phyloP scores from a whole-genome alignment of 108 stramenopile genomes.

The Epithemia pelagica region DNA sequence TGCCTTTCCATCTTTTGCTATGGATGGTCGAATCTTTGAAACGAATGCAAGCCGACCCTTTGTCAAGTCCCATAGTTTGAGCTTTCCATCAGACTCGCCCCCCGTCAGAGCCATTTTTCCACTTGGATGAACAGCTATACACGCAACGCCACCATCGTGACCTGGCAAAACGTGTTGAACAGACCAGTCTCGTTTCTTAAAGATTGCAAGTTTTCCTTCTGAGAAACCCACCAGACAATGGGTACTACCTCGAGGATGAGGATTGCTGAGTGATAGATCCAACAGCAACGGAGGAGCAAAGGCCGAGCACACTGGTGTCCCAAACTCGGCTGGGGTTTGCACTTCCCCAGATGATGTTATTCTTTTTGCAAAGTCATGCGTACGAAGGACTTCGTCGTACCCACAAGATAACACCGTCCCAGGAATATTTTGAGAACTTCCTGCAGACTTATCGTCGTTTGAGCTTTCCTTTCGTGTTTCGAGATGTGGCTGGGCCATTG shows the following conservation, averaged over 20 bases:
- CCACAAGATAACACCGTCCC: conserved; percentile 73
- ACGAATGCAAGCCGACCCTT: conserved; percentile 78
- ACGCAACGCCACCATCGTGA: conserved; percentile 68
- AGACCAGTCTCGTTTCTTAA: conserved; percentile 79
- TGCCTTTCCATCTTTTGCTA: conserved; percentile 32
- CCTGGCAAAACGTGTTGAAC: conserved; percentile 79
- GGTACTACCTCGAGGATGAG: conserved; percentile 26
- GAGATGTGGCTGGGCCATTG: conserved; percentile 23
- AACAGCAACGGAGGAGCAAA: conserved; percentile 59
- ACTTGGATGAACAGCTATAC: conserved; percentile 74
- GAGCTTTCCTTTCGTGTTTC: background rate
- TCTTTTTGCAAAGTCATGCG: conserved; percentile 48
- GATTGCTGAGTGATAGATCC: background rate
- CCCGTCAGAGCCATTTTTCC: conserved; percentile 78
- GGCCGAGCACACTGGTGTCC: conserved; percentile 65
- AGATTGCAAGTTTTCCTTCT: conserved; percentile 72
- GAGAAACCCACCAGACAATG: conserved; percentile 76
- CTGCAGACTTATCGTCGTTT: conserved; percentile 10
- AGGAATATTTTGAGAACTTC: conserved; percentile 24
- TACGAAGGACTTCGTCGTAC: conserved; percentile 71
- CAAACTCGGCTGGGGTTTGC: conserved; percentile 67
- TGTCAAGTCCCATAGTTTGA: conserved; percentile 86
- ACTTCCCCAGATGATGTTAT: conserved; percentile 60
- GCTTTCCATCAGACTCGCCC: conserved; percentile 62
- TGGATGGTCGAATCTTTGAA: conserved; percentile 40